Percentiles rank a stretch among this genome's conserved stretches.
These are phyloP conservation scores for Phytopythium boreale DNA, from an alignment of 352 stramenopile species.

Conservation along the genomic window DNA sequence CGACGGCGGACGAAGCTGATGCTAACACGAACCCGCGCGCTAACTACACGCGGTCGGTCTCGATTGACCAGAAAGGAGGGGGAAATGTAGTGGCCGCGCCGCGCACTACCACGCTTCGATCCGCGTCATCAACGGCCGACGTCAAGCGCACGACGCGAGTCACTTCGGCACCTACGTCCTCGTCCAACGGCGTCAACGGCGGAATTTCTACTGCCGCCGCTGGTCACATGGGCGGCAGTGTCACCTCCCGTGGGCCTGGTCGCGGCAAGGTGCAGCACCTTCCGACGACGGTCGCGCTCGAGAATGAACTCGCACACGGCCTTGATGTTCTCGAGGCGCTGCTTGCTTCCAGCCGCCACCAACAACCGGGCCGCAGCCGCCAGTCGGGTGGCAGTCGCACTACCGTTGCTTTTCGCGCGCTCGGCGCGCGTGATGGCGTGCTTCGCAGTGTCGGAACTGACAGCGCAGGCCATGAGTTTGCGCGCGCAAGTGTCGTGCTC, in stretches of 20 bases:
- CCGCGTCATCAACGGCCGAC: slow-evolving; percentile 7
- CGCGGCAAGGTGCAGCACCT: slow-evolving; percentile 51
- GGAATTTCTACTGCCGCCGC: not conserved
- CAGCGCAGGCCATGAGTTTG: slow-evolving; percentile 38
- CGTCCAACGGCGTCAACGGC: not conserved
- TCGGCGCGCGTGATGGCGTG: slow-evolving; percentile 52
- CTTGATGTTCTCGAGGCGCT: slow-evolving; percentile 65
- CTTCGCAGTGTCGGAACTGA: slow-evolving; percentile 57
- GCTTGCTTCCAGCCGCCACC: slow-evolving; percentile 26
- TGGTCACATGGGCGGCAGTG: not conserved
- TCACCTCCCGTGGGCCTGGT: slow-evolving; percentile 16
- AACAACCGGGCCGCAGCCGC: slow-evolving; percentile 7
- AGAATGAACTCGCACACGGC: slow-evolving; percentile 69
- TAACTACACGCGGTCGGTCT: slow-evolving; percentile 9
- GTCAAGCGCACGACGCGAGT: slow-evolving; percentile 19
- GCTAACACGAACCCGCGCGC: slow-evolving; percentile 2
- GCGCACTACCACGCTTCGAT: slow-evolving; percentile 4
- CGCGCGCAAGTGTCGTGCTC: slow-evolving; percentile 60
- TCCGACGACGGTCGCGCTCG: slow-evolving; percentile 65
- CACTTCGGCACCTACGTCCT: slow-evolving; percentile 20
- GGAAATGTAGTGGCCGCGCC: not conserved
- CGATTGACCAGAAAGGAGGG: slow-evolving; percentile 3
- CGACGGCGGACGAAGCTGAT: slow-evolving; percentile 4
- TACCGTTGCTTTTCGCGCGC: slow-evolving; percentile 50
- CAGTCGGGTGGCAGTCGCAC: slow-evolving; percentile 13